A percentile compares a stretch with the other conserved stretches of the same genome.
These are phyloP conservation scores for Clitocybe nebularis DNA, from an alignment of 1,284 basidiomycete genomes.

Conservation along the genomic window DNA sequence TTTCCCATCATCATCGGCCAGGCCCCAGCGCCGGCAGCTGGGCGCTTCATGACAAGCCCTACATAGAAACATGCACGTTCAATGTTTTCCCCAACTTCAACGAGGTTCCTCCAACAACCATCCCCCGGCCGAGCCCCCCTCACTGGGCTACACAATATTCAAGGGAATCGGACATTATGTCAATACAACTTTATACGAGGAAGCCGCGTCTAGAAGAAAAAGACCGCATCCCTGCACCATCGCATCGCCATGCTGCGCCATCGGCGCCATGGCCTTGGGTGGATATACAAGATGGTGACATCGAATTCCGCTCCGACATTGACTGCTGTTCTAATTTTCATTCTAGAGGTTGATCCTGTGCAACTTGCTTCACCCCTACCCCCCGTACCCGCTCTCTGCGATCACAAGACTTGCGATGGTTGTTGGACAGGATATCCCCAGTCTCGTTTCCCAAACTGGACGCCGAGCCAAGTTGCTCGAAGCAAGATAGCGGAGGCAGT, in stretches of 20 bases:
- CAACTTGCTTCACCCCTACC: constrained; percentile 30
- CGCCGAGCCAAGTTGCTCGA: constrained; percentile 33
- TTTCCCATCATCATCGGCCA: no score
- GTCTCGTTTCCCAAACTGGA: constrained; percentile 52
- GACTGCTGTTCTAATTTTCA: constrained; percentile 2
- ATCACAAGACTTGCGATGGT: constrained; percentile 29
- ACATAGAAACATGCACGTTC: no score
- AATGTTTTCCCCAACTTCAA: no score
- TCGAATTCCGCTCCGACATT: not conserved
- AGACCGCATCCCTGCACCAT: constrained; percentile 25
- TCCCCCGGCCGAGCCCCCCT: no score
- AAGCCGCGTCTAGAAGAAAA: constrained; percentile 13
- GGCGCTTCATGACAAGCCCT: no score
- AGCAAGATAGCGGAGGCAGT: constrained; percentile 33
- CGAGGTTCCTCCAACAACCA: no score
- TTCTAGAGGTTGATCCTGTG: constrained; percentile 11
- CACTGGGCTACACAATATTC: no score
- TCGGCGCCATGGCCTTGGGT: constrained; percentile 41
- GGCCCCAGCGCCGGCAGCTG: no score
- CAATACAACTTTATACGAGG: no score
- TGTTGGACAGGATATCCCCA: constrained; percentile 45
- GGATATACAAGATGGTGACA: constrained; percentile 30
- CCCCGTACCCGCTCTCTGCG: constrained; percentile 34
- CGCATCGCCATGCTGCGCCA: constrained; percentile 38
- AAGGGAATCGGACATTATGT: not conserved